These are phyloP conservation scores for Neophaeococcomyces mojaviensis DNA, from an alignment of 2,329 filamentous ascomycete species.

Conservation along the genomic window DNA sequence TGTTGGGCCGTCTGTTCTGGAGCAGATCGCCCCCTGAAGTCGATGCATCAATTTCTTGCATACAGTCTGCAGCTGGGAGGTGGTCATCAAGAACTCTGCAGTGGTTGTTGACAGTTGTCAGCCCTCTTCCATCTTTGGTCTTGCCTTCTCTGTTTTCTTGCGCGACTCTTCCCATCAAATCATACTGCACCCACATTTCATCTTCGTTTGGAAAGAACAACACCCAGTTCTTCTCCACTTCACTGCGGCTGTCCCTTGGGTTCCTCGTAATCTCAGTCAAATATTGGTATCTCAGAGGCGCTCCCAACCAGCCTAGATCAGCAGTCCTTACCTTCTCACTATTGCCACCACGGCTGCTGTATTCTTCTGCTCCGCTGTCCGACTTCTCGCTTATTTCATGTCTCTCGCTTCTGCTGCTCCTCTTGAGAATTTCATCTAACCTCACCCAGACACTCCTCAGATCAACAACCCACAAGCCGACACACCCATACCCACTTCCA, in stretches of 20 bases:
- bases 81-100: neutral
- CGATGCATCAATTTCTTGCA: too few species aligned
- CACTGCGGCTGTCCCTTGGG: slow-evolving; percentile 26
- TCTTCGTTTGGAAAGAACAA: slow-evolving; percentile 29
- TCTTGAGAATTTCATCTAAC: slow-evolving; percentile 8
- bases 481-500: slow-evolving; percentile 28
- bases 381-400: neutral
- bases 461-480: slow-evolving; percentile 29
- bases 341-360: neutral
- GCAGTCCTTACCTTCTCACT: neutral
- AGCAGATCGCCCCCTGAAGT: too few species aligned
- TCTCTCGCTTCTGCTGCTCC: neutral
- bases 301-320: slow-evolving; percentile 13
- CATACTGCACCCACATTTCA: slow-evolving; percentile 33
- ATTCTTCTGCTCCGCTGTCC: neutral
- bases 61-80: too few species aligned
- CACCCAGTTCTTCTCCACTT: slow-evolving; percentile 37
- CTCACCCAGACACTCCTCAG: slow-evolving; percentile 21
- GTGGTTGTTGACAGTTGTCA: neutral
- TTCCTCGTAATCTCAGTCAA: slow-evolving; percentile 35
- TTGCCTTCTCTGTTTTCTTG: neutral
- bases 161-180: slow-evolving; percentile 20
- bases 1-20: too few species aligned
- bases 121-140: neutral
- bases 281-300: slow-evolving; percentile 23